phyloP scores from a whole-genome alignment of 306 rosid species.

The Comarum palustre region DNA sequence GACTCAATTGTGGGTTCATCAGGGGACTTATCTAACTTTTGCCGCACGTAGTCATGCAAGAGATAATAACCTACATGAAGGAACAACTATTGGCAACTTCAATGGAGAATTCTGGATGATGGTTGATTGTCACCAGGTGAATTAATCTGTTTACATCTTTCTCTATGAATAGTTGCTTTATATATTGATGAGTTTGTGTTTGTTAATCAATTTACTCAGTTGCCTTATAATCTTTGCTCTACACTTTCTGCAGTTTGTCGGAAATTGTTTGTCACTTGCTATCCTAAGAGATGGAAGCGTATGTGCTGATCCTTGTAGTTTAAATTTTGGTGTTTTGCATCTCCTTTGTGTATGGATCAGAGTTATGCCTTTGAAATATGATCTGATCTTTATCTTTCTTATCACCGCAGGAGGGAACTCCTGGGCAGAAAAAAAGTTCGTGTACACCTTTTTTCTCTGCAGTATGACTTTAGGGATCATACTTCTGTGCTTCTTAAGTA shows the following conservation, averaged over 20 bases:
- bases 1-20: slow-evolving; percentile 31
- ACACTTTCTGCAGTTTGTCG: slow-evolving; percentile 60
- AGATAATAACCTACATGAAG: slow-evolving; percentile 61
- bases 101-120: slow-evolving; percentile 91
- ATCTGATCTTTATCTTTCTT: slow-evolving; percentile 21
- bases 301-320: slow-evolving; percentile 16
- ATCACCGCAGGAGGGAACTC: slow-evolving; percentile 59
- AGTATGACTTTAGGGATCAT: slow-evolving; percentile 63
- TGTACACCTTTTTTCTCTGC: slow-evolving; percentile 74
- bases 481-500: slow-evolving; percentile 71
- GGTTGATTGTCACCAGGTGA: slow-evolving; percentile 81
- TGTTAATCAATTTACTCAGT: neutral
- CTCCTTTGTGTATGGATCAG: neutral
- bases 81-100: slow-evolving; percentile 77
- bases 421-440: slow-evolving; percentile 53
- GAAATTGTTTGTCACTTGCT: slow-evolving; percentile 77
- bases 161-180: neutral
- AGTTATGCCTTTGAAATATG: neutral
- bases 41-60: slow-evolving; percentile 71
- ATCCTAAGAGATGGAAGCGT: slow-evolving; percentile 61
- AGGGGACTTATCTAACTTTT: slow-evolving; percentile 93
- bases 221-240: neutral
- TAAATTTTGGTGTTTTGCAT: neutral
- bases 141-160: slow-evolving; percentile 8
- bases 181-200: slow-evolving; percentile 9